These are phyloP conservation scores for Mycena albidolilacea DNA, from an alignment of 768 basidiomycete genomes.

Conservation along the genomic window DNA sequence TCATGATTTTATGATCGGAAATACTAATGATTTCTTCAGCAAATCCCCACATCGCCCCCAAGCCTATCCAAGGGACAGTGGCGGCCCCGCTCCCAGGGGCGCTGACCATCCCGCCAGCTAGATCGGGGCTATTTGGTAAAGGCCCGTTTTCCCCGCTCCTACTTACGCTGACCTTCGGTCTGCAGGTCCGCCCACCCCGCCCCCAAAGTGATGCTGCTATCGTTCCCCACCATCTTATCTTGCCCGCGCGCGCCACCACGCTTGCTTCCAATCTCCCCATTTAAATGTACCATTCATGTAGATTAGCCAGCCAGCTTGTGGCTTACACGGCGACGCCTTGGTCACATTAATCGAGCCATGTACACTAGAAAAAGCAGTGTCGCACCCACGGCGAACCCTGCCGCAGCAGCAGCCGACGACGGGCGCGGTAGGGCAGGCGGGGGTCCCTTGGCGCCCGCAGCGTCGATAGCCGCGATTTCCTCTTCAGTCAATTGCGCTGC, in stretches of 20 bases:
- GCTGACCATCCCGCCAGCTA: slow-evolving; percentile 61
- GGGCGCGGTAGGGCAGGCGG: slow-evolving; percentile 43
- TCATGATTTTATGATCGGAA: neutral
- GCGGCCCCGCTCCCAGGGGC: slow-evolving; percentile 50
- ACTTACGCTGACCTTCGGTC: neutral
- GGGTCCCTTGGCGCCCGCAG: slow-evolving; percentile 69
- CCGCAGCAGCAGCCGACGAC: neutral
- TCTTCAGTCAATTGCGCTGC: slow-evolving; percentile 67
- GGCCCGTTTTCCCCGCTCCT: slow-evolving; percentile 16
- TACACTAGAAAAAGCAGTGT: slow-evolving; percentile 29
- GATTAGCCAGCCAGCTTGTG: slow-evolving; percentile 17
- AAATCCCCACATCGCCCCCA: slow-evolving; percentile 73
- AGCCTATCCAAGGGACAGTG: slow-evolving; percentile 54
- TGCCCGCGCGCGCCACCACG: neutral
- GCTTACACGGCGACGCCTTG: neutral
- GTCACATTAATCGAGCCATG: slow-evolving; percentile 15
- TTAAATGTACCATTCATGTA: slow-evolving; percentile 25
- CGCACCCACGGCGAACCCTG: neutral
- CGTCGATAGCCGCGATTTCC: slow-evolving; percentile 76
- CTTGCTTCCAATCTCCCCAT: slow-evolving; percentile 3
- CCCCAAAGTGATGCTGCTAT: slow-evolving; percentile 54
- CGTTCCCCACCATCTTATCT: neutral
- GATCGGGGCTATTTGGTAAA: slow-evolving; percentile 79
- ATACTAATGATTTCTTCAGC: slow-evolving; percentile 55
- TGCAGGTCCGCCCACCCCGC: slow-evolving; percentile 63